These are phyloP conservation scores for Venturia effusa DNA, from an alignment of 2,329 filamentous ascomycete species.

Conservation along the genomic window DNA sequence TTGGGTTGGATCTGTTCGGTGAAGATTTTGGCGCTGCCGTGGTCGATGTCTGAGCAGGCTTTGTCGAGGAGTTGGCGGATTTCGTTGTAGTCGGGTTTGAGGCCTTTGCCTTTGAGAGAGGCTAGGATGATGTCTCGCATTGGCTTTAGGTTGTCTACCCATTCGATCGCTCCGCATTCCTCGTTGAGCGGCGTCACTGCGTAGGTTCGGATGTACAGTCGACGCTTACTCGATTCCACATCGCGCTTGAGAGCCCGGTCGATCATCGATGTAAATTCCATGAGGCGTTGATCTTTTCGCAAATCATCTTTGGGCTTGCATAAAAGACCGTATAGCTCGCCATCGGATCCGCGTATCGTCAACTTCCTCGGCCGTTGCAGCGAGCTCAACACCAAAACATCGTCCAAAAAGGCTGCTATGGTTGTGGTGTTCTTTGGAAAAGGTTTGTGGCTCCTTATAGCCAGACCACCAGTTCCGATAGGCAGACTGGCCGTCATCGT, in stretches of 20 bases:
- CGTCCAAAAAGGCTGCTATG: constrained; percentile 69
- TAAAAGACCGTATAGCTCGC: constrained; percentile 75
- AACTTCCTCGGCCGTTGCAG: constrained; percentile 87
- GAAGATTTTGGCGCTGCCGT: constrained; percentile 52
- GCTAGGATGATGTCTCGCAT: constrained; percentile 80
- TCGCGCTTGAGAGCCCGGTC: constrained; percentile 89
- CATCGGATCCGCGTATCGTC: constrained; percentile 79
- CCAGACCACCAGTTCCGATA: constrained; percentile 54
- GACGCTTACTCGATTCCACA: constrained; percentile 77
- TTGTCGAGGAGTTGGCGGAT: constrained; percentile 52
- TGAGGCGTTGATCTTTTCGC: constrained; percentile 91
- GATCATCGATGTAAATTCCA: constrained; percentile 99
- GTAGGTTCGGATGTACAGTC: constrained; percentile 94
- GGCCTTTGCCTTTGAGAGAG: constrained; percentile 64
- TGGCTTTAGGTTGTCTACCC: constrained; percentile 93
- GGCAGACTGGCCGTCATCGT: constrained; percentile 77
- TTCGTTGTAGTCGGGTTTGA: constrained; percentile 55
- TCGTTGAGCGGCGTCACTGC: constrained; percentile 94
- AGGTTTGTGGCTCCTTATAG: constrained; percentile 62
- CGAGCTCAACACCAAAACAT: constrained; percentile 82
- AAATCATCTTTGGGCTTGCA: constrained; percentile 98
- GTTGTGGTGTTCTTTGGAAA: constrained; percentile 82
- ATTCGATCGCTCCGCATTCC: constrained; percentile 95
- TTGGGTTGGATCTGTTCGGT: constrained; percentile 51
- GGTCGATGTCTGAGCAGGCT: constrained; percentile 50